These are phyloP conservation scores for Corymbia calophylla DNA, from an alignment of 441 rosid genomes.

Conservation along the genomic window DNA sequence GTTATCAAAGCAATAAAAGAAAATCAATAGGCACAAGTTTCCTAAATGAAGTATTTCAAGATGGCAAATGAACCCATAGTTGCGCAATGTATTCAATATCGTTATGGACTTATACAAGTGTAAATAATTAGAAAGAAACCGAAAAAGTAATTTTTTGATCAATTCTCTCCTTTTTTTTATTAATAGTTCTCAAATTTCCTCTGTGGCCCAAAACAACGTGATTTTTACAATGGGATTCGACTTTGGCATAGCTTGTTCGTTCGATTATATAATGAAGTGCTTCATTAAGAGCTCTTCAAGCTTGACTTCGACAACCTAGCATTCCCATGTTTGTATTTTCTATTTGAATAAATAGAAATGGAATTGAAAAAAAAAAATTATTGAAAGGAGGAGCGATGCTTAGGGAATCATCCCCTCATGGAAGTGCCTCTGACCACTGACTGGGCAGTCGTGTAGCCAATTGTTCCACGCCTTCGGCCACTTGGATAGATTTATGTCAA, in stretches of 20 bases:
- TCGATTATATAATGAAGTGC: background rate
- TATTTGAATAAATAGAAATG: background rate
- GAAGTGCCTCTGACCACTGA: background rate
- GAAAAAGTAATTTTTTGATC: background rate
- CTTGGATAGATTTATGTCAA: background rate
- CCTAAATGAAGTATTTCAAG: background rate
- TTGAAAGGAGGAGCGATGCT: background rate
- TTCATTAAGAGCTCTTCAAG: background rate
- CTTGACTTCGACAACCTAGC: background rate
- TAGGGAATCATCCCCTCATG: background rate
- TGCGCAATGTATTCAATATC: background rate
- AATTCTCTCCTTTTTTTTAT: background rate
- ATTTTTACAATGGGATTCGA: background rate
- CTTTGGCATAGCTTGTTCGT: background rate
- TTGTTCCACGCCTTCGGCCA: background rate
- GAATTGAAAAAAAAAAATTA: background rate
- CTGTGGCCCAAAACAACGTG: background rate
- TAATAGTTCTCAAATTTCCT: background rate
- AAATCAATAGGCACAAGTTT: background rate
- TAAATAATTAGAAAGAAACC: background rate
- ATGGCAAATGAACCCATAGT: background rate
- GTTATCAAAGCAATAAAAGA: background rate
- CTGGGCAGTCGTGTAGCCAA: background rate
- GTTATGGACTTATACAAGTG: background rate
- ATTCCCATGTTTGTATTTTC: background rate